Conservation (phyloP, 2,329 filamentous ascomycete species). For the Cytospora piceicola region DNA sequence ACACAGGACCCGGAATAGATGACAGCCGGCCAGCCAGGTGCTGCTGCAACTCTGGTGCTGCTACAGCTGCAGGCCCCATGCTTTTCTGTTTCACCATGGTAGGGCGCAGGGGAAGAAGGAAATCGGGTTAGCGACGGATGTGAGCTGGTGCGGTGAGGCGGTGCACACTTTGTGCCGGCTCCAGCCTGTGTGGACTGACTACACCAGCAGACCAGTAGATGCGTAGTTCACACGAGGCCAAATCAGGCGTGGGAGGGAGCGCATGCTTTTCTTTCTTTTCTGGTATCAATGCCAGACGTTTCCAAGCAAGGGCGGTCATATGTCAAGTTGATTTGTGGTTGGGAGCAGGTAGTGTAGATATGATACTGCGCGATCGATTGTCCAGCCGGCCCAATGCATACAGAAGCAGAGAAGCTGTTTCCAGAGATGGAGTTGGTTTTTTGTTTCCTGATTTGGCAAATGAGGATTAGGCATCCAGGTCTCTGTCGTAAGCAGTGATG, state of each 20-base stretch:
- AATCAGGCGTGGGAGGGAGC: not conserved
- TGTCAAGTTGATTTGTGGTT: not conserved
- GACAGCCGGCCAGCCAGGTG: not conserved
- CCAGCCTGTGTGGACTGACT: not conserved
- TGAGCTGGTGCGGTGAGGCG: not conserved
- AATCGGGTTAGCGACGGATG: constrained; percentile 5
- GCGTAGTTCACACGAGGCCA: constrained; percentile 10
- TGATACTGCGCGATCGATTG: constrained; percentile 12
- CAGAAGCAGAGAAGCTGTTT: constrained; percentile 5
- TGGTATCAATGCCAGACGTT: constrained; percentile 15
- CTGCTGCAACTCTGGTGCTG: constrained; percentile 12
- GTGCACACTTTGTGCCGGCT: not conserved
- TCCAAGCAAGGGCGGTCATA: constrained; percentile 7
- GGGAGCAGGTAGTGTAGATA: not conserved
- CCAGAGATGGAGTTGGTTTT: constrained; percentile 24
- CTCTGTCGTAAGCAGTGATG: not conserved
- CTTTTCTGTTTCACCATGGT: constrained; percentile 24
- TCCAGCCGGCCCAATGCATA: constrained; percentile 5
- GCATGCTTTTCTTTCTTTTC: constrained; percentile 19
- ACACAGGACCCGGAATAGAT: not conserved
- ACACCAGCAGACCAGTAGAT: not conserved
- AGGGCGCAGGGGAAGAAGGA: constrained; percentile 13
- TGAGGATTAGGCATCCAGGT: not conserved
- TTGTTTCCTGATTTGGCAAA: not conserved
- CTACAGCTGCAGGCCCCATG: constrained; percentile 24